A percentile compares a stretch with the other conserved stretches of the same genome.
Conservation (phyloP, 1,139 yeast genomes). For the Candida anutae region DNA sequence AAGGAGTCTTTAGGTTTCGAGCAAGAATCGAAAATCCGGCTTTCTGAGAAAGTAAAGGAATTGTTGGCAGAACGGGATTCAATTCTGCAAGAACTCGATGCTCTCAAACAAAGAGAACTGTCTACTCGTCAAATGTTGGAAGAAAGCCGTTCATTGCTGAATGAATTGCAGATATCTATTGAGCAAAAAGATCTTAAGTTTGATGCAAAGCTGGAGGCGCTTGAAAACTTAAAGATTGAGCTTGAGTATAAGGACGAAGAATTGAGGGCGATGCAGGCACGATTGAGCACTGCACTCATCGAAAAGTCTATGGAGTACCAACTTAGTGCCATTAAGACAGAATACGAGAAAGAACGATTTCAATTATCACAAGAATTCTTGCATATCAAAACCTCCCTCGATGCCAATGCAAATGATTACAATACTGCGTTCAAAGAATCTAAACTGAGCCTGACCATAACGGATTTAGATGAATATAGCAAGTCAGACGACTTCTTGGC, state of each 20-base stretch:
- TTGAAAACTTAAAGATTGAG: conserved; percentile 4
- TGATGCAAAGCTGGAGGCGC: conserved; percentile 1
- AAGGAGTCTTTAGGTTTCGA: too few species aligned
- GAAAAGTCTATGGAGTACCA: not conserved
- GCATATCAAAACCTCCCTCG: conserved; percentile 6
- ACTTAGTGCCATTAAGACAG: conserved; percentile 7
- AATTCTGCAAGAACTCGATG: too few species aligned
- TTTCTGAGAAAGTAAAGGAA: too few species aligned
- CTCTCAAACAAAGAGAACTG: too few species aligned
- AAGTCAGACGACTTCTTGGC: too few species aligned
- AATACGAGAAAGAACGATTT: conserved; percentile 5
- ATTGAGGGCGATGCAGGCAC: conserved; percentile 1
- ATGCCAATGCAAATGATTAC: conserved; percentile 6
- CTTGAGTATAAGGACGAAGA: conserved; percentile 5
- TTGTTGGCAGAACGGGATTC: too few species aligned
- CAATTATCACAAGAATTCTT: conserved; percentile 6
- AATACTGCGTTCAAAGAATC: too few species aligned
- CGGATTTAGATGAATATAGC: too few species aligned
- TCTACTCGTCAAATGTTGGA: too few species aligned
- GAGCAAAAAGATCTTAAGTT: conserved; percentile 1
- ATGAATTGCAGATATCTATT: not conserved
- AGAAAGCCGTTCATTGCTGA: too few species aligned
- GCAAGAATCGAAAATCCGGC: too few species aligned
- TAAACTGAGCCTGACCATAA: too few species aligned
- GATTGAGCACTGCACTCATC: not conserved